These are phyloP conservation scores for Citrullus mucosospermus DNA, from an alignment of 306 rosid species.

Conservation along the genomic window DNA sequence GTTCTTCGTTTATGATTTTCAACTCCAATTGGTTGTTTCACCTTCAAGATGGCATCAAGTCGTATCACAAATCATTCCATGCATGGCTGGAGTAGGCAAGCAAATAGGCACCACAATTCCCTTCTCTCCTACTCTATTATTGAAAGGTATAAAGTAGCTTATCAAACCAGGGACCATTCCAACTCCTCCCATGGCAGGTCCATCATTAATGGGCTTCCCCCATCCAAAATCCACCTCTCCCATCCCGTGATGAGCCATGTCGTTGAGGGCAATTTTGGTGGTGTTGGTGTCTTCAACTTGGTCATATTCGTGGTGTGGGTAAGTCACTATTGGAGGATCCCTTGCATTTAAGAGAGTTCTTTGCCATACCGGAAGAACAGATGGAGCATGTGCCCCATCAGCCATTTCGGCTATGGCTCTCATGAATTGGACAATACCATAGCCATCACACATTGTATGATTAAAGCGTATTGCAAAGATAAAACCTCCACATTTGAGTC, in stretches of 20 bases:
- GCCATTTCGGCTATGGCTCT: slow-evolving; percentile 6
- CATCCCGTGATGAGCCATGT: slow-evolving; percentile 16
- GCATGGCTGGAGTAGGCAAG: slow-evolving; percentile 17
- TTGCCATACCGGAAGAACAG: slow-evolving; percentile 17
- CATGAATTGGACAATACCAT: slow-evolving; percentile 6
- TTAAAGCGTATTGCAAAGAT: slow-evolving; percentile 11
- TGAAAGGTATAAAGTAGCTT: slow-evolving; percentile 20
- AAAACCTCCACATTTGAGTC: not conserved
- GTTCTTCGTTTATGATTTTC: not conserved
- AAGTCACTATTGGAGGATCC: slow-evolving; percentile 13
- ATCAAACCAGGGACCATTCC: slow-evolving; percentile 12
- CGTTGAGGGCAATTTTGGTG: not conserved
- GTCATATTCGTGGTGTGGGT: slow-evolving; percentile 4
- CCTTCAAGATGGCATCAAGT: not conserved
- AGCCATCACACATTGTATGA: slow-evolving; percentile 12
- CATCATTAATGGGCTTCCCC: slow-evolving; percentile 39
- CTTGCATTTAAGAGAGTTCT: slow-evolving; percentile 1
- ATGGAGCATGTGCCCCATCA: not conserved
- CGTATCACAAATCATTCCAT: slow-evolving; percentile 31
- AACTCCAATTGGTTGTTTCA: no score
- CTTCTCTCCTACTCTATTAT: slow-evolving; percentile 20
- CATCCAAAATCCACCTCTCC: slow-evolving; percentile 40
- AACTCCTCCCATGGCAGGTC: slow-evolving; percentile 21
- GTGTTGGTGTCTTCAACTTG: not conserved
- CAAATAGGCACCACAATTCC: slow-evolving; percentile 33